Evolutionary conservation across 2,329 filamentous ascomycete species (phyloP).

Genomic region (Claviceps pazoutovae): DNA sequence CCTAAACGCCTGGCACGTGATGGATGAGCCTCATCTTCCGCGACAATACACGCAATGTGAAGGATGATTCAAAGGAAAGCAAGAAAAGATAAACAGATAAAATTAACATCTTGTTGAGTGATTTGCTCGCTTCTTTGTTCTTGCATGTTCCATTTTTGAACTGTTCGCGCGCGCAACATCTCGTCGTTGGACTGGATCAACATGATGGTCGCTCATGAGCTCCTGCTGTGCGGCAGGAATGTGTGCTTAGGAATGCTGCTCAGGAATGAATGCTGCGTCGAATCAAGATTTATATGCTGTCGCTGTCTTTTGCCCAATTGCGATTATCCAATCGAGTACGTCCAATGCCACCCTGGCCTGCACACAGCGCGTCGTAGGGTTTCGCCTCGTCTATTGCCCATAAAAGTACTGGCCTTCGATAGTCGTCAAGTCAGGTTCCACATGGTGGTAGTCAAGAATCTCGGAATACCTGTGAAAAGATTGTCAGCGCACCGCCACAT

Average conservation of each 20-base stretch:
- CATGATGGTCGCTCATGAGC: neutral
- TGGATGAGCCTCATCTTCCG: no score
- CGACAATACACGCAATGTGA: no score
- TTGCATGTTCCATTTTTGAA: no score
- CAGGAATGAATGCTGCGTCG: no score
- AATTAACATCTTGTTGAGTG: no score
- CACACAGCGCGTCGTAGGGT: neutral
- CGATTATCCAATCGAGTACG: conserved; percentile 5
- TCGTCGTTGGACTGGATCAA: conserved; percentile 10
- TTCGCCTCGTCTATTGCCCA: conserved; percentile 18
- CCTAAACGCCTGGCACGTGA: no score
- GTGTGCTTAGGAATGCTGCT: neutral
- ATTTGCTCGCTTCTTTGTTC: no score
- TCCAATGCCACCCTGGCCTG: conserved; percentile 1
- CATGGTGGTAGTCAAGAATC: conserved; percentile 96
- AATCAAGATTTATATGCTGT: conserved; percentile 4
- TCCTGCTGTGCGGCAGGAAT: neutral
- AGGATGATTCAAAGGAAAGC: no score
- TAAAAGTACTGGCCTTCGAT: conserved; percentile 26
- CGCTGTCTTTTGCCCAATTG: conserved; percentile 1
- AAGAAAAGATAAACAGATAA: no score
- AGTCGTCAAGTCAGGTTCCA: conserved; percentile 41
- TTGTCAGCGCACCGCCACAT: neutral
- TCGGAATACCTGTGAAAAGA: conserved; percentile 75
- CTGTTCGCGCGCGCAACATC: no score